Evolutionary conservation across 768 basidiomycete species (phyloP).

Genomic region (Hortiboletus flavorubellus): DNA sequence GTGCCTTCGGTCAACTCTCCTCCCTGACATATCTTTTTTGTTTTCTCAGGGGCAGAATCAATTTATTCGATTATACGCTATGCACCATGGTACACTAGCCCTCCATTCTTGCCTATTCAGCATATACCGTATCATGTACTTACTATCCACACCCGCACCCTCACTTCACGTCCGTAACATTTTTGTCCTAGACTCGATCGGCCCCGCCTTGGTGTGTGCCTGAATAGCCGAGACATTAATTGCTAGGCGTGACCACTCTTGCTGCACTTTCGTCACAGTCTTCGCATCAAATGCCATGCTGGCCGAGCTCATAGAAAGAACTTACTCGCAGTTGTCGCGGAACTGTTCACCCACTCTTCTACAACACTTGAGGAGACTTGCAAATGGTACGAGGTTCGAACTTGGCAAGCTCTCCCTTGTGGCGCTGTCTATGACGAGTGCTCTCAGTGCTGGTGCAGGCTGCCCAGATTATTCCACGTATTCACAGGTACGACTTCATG

Average conservation of each 20-base stretch:
- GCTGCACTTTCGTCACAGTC: background rate
- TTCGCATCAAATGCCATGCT: conserved; percentile 5
- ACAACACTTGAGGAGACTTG: conserved; percentile 8
- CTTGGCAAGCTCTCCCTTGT: conserved; percentile 20
- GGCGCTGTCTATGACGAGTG: conserved; percentile 21
- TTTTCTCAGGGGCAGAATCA: background rate
- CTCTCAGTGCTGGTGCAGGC: conserved; percentile 25
- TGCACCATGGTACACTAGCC: conserved; percentile 4
- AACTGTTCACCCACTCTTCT: conserved; percentile 1
- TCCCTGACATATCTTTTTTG: conserved; percentile 3
- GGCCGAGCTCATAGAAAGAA: conserved; percentile 6
- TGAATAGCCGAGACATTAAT: background rate
- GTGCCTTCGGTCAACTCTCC: background rate
- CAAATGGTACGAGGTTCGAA: conserved; percentile 17
- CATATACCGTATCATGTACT: conserved; percentile 5
- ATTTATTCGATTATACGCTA: conserved; percentile 10
- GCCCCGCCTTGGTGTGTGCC: background rate
- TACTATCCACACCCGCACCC: background rate
- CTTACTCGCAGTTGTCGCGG: conserved; percentile 3
- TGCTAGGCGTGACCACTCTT: background rate
- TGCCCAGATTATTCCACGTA: conserved; percentile 65
- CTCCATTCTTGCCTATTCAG: conserved; percentile 3
- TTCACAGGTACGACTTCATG: conserved; percentile 42
- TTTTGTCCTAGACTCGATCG: background rate
- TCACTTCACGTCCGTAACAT: background rate